These are phyloP conservation scores for Nelumbo lutea DNA, from an alignment of 164 flowering plant genomes.

Conservation along the genomic window DNA sequence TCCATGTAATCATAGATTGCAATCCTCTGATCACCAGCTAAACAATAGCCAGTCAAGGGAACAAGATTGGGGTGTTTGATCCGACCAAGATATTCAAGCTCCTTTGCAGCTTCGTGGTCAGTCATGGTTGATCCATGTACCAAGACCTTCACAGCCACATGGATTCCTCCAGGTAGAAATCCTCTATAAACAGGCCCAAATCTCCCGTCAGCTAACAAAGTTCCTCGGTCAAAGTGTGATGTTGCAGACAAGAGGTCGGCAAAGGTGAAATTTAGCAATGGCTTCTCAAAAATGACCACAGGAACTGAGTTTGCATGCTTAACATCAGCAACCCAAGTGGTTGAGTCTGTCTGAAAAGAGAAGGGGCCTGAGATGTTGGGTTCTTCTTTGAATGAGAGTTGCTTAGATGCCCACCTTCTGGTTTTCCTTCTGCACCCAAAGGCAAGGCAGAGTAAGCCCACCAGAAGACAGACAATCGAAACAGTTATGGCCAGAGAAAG, in stretches of 20 bases:
- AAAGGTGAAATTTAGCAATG: conserved; percentile 74
- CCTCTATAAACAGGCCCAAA: conserved; percentile 90
- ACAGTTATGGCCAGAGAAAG: conserved; percentile 54
- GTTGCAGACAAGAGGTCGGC: conserved; percentile 85
- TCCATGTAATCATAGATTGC: conserved; percentile 90
- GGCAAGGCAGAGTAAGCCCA: conserved; percentile 53
- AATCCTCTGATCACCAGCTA: conserved; percentile 83
- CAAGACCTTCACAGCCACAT: conserved; percentile 86
- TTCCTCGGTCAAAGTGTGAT: conserved; percentile 72
- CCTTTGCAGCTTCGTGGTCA: conserved; percentile 80
- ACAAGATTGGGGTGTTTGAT: conserved; percentile 89
- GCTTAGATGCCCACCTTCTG: conserved; percentile 56
- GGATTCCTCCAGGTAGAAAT: conserved; percentile 76
- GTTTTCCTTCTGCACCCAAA: conserved; percentile 58
- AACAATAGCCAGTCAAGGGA: conserved; percentile 78
- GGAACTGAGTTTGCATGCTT: conserved; percentile 73
- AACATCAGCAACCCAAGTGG: conserved; percentile 90
- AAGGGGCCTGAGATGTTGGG: conserved; percentile 76
- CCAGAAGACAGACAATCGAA: conserved; percentile 44
- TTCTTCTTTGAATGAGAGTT: conserved; percentile 60
- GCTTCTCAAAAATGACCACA: conserved; percentile 82
- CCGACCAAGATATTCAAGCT: conserved; percentile 68
- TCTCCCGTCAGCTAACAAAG: conserved; percentile 78
- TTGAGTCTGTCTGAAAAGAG: conserved; percentile 83
- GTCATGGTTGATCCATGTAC: conserved; percentile 72